A percentile compares a stretch with the other conserved stretches of the same genome.
Evolutionary conservation across 179 eudicot species (phyloP).

Genomic region (Nepenthes alata): DNA sequence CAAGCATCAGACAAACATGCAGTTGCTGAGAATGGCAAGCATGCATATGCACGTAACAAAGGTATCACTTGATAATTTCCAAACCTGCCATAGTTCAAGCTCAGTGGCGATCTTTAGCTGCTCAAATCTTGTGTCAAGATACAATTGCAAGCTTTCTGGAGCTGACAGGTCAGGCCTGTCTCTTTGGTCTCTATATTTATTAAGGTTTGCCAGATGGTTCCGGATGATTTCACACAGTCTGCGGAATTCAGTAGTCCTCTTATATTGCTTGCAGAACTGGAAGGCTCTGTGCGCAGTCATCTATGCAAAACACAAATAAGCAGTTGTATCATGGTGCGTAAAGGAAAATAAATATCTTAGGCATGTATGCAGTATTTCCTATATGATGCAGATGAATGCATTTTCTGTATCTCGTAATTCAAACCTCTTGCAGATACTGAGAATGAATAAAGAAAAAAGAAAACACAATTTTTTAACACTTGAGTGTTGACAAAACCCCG

Average conservation of each 20-base stretch:
- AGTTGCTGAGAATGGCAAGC: not conserved
- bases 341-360: too few species aligned
- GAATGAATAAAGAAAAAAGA: too few species aligned
- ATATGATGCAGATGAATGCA: too few species aligned
- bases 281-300: constrained; percentile 95
- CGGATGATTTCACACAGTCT: constrained; percentile 71
- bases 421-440: too few species aligned
- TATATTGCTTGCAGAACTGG: constrained; percentile 92
- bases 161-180: constrained; percentile 73
- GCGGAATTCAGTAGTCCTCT: constrained; percentile 81
- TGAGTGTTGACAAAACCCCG: too few species aligned
- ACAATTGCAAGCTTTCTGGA: constrained; percentile 74
- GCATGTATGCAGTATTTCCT: too few species aligned
- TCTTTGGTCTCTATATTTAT: constrained; percentile 68
- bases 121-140: constrained; percentile 78
- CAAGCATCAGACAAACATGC: not conserved
- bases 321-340: not conserved
- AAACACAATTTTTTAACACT: too few species aligned
- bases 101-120: constrained; percentile 78
- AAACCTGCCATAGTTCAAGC: constrained; percentile 84
- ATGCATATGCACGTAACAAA: constrained; percentile 1
- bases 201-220: constrained; percentile 67
- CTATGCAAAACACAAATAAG: constrained; percentile 20
- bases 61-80: not conserved
- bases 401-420: too few species aligned